Evolutionary conservation across 2,329 filamentous ascomycete species (phyloP), one percentile per base, ranked within the genome.

Genomic region (Malbranchea cinnamomea): DNA sequence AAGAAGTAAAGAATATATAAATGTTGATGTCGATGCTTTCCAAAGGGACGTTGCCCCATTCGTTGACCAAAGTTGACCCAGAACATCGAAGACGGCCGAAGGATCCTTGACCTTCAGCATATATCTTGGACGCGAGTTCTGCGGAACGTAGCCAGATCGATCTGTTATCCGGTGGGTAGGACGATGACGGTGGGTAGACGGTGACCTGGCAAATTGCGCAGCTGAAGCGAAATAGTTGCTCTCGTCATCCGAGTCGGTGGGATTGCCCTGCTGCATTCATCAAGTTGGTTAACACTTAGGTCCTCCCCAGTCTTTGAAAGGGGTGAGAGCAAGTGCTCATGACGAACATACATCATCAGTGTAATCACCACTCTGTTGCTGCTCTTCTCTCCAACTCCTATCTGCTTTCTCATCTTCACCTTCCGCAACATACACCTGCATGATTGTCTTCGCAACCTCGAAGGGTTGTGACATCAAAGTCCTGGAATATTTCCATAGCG

Each of bases 401-500:
- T 53, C 46, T 32, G 44, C 43, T 30, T 44, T 45, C 22, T 50
- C 49, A 17, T 52, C 45, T 14, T 49, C 50, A 31, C 48, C 54
- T 6, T 54, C 51, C 21, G 61, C 61, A 30, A 70, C 57, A 39
- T 71, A 72, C 30, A 84, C 73, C 57, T 98, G 89, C 43, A 98
- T 60, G 33, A 95, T 71, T 9, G 78, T 89, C 67, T 94, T 95
- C 48, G 87, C 84, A 34, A 94, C 85, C 62, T 95, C 89, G 53
- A 98, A 95, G 9, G 89, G 89, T 57, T 98, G 89, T 31, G 83
- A 79, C 50, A 93, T 75, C 47, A 95, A 56, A 14, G 93, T 76
- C 34, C 78, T 83, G 9, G 77, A 78, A 59, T 98, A 98, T 50
- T 89, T 87, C 75, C 85, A 91, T 53, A 92, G 52, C 40, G 89